Percentiles rank a stretch among this genome's conserved stretches.
phyloP scores from a whole-genome alignment of 352 stramenopile species.

The Globisporangium viniferum region DNA sequence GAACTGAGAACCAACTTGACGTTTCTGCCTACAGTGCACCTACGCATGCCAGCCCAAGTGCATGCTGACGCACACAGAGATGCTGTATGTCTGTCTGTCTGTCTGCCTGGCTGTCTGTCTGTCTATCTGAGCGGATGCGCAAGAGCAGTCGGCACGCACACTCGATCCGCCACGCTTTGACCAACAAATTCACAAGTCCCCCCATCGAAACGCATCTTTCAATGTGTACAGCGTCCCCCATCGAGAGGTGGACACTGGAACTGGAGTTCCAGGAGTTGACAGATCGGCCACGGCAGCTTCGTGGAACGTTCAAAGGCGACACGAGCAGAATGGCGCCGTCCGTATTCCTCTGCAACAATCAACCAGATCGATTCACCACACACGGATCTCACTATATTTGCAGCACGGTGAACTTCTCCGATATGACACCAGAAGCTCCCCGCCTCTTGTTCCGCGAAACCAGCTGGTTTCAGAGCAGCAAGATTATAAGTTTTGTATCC shows the following conservation, averaged over 20 bases:
- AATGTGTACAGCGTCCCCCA: background rate
- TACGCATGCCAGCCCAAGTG: background rate
- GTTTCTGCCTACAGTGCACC: background rate
- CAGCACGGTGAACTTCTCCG: background rate
- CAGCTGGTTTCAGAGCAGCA: conserved; percentile 2
- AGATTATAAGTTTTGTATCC: conserved; percentile 9
- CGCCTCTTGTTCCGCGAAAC: background rate
- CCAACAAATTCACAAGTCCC: background rate
- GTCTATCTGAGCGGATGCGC: background rate
- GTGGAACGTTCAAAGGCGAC: background rate
- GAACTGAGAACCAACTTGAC: background rate
- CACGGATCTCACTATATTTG: background rate
- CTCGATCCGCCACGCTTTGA: background rate
- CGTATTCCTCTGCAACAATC: conserved; percentile 14
- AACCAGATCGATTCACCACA: background rate
- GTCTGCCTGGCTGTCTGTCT: background rate
- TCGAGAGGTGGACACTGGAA: background rate
- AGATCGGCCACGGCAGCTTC: conserved; percentile 14
- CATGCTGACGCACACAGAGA: background rate
- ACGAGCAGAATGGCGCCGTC: background rate
- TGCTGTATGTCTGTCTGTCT: background rate
- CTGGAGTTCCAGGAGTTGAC: background rate
- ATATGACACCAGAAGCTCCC: background rate
- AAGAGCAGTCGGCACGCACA: background rate
- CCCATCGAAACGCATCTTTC: conserved; percentile 10